phyloP scores from a whole-genome alignment of 1,284 basidiomycete species.

The Psilocybe mexicana region DNA sequence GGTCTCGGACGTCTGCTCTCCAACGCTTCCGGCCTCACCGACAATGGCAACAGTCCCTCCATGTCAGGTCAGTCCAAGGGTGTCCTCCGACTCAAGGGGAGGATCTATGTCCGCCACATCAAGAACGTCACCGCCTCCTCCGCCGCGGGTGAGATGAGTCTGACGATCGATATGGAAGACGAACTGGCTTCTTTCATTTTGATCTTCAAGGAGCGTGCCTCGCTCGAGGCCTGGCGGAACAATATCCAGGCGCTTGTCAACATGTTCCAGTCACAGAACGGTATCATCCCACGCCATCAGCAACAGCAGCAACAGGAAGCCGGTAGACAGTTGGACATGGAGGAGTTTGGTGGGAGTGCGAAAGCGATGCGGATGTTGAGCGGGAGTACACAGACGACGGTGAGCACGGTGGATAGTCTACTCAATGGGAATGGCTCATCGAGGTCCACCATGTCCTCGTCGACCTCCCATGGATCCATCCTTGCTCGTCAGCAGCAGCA shows the following conservation, averaged over 20 bases:
- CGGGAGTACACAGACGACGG: conserved; percentile 68
- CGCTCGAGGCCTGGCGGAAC: conserved; percentile 84
- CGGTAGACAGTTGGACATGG: conserved; percentile 50
- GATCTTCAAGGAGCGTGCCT: conserved; percentile 89
- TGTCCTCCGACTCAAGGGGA: conserved; percentile 87
- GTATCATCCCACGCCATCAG: conserved; percentile 31
- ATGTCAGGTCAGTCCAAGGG: conserved; percentile 59
- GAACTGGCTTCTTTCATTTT: conserved; percentile 94
- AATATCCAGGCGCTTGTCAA: conserved; percentile 77
- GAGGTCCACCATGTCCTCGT: conserved; percentile 67
- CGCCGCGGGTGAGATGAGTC: conserved; percentile 77
- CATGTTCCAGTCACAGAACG: conserved; percentile 57
- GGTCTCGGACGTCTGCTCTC: conserved; percentile 71
- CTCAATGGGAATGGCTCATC: conserved; percentile 64
- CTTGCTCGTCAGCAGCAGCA: conserved; percentile 36
- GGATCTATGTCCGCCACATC: conserved; percentile 94
- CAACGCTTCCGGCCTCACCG: conserved; percentile 51
- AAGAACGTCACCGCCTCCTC: conserved; percentile 81
- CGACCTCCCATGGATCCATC: conserved; percentile 65
- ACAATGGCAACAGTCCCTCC: conserved; percentile 45
- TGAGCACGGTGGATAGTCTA: conserved; percentile 70
- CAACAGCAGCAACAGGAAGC: conserved; percentile 8
- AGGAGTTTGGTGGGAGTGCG: conserved; percentile 74
- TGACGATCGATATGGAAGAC: conserved; percentile 96
- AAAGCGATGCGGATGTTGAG: conserved; percentile 79